phyloP scores from a whole-genome alignment of 1,139 yeast species.

The Geotrichum phurueaensis region DNA sequence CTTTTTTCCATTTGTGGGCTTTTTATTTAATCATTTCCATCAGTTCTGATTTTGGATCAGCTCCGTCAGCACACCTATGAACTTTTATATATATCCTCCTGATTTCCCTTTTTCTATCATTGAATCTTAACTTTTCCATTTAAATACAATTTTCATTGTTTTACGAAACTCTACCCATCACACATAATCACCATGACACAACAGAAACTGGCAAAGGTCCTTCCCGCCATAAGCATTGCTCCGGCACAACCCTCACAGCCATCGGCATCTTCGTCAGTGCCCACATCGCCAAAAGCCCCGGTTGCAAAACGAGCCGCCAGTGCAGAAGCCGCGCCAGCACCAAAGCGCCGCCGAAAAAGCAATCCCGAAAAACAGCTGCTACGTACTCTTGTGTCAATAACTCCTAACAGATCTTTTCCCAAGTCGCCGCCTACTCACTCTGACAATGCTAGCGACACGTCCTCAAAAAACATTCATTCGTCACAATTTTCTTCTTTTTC shows the following conservation, averaged over 20 bases:
- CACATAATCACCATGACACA: not conserved
- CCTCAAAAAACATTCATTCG: not conserved
- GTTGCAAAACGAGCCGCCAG: not conserved
- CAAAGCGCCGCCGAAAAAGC: not conserved
- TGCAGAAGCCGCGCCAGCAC: not conserved
- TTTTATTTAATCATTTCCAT: not conserved
- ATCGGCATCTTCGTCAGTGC: not conserved
- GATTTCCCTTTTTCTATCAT: not conserved
- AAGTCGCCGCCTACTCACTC: not conserved
- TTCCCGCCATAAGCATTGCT: not conserved
- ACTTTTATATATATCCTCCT: not conserved
- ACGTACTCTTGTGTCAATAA: not conserved
- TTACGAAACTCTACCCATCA: not conserved
- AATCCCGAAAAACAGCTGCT: not conserved
- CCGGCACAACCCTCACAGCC: not conserved
- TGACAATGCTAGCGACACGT: not conserved
- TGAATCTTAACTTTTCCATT: not conserved
- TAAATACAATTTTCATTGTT: not conserved
- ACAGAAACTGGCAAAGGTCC: not conserved
- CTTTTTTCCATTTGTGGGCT: not conserved
- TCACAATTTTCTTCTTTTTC: constrained; percentile 14
- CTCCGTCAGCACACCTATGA: not conserved
- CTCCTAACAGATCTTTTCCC: not conserved
- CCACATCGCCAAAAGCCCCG: not conserved
- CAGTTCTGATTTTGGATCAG: not conserved